Evolutionary conservation across 179 eudicot genomes (phyloP), one percentile per base, ranked within the genome.

Genomic region (Beta lomatogona): DNA sequence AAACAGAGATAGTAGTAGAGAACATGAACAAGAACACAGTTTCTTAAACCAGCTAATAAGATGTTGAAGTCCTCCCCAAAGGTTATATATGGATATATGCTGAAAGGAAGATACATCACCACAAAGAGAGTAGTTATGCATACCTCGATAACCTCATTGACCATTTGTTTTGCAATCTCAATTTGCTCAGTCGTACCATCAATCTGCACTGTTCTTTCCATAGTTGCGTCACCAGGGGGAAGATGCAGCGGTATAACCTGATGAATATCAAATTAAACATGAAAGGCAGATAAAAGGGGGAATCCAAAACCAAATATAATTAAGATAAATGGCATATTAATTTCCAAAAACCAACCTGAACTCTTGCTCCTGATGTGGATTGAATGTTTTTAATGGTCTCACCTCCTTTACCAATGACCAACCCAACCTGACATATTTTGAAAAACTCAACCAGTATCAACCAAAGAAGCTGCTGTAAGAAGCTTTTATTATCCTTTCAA

Each of bases 351-450:
- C 77, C 7, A 54, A 96, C 99, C 98, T 97, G 99, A 75, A 97
- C 95, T 79, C 94, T 93, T 67, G 99, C 99, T 80, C 97, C 97
- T 73, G 98, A 77, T 6, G 86, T 88, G 54, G 91, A 88, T 84
- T 97, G 99, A 85, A 97, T 94, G 82, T 77, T 93, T 83, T 94
- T 97, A 71, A 97, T 97, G 76, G 97, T 93, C 87, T 97, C 99
- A n/a, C 99, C 99, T 75, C 97, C 97, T 89, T 97, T 94, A 3
- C 99, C 99, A 85, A 94, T 97, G 25, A 97, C 89, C 86, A 92
- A 90, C 22, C 98, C 98, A 86, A 94, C 98, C 98, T 94, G 88
- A 73, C 68, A 85, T 75, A 36, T 57, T 36, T 36, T 19, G 6
- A 69, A 57, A 41, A 4, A 77, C 21, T 73, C 73, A n/a, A 36